Conservation (phyloP, 2,329 filamentous ascomycete species). For the Zymoseptoria pseudotritici region DNA sequence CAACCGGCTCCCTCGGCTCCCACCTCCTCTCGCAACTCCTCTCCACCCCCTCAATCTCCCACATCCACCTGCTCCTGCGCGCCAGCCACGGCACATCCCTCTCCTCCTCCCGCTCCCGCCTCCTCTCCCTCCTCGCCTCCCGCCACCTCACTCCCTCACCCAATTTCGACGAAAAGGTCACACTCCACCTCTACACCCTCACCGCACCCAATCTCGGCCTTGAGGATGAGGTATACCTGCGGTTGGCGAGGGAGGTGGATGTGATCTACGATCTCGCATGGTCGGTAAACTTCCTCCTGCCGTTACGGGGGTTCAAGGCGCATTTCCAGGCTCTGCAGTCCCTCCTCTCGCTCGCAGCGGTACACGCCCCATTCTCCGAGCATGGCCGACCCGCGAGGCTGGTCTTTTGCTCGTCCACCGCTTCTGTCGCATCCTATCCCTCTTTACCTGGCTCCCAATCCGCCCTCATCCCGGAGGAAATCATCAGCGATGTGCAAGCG, state of each 20-base stretch:
- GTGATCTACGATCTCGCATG: constrained; percentile 57
- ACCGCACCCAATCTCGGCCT: constrained; percentile 45
- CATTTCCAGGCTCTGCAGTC: constrained; percentile 45
- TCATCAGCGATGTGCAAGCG: constrained; percentile 36
- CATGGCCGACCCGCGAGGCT: constrained; percentile 27
- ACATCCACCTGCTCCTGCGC: constrained; percentile 52
- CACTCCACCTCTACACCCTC: constrained; percentile 45
- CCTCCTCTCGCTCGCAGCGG: constrained; percentile 41
- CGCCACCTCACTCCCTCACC: constrained; percentile 26
- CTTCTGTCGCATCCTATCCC: constrained; percentile 35
- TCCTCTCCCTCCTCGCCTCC: constrained; percentile 39
- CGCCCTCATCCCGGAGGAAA: constrained; percentile 35
- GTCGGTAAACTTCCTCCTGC: constrained; percentile 57
- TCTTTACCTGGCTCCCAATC: constrained; percentile 29
- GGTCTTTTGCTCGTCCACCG: constrained; percentile 42
- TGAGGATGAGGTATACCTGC: constrained; percentile 32
- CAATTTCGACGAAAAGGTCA: constrained; percentile 33
- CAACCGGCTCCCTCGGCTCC: constrained; percentile 46
- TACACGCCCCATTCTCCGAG: constrained; percentile 13
- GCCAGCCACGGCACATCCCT: constrained; percentile 28
- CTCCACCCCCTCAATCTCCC: constrained; percentile 31
- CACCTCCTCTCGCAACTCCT: constrained; percentile 44
- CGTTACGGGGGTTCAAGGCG: constrained; percentile 47
- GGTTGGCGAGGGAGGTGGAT: constrained; percentile 39
- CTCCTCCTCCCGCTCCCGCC: constrained; percentile 37